A percentile compares a stretch with the other conserved stretches of the same genome.
Evolutionary conservation across 1,284 basidiomycete genomes (phyloP).

Genomic region (Ustilago nuda): DNA sequence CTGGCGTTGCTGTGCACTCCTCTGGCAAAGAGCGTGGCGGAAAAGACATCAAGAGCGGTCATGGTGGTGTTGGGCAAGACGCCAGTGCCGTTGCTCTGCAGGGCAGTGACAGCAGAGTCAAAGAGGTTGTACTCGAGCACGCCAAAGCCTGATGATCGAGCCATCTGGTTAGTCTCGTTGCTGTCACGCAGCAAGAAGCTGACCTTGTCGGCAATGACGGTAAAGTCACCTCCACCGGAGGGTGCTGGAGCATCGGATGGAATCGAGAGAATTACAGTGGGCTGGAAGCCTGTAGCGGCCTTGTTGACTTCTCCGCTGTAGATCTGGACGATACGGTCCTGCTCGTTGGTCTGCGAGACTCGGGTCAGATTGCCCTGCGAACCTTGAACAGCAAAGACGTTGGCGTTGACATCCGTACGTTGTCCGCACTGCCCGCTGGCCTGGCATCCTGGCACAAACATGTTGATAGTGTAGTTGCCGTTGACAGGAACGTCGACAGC

Average conservation of each 20-base stretch:
- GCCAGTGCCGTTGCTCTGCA: slow-evolving; percentile 45
- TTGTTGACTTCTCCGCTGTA: slow-evolving; percentile 84
- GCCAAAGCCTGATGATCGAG: slow-evolving; percentile 49
- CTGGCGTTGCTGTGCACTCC: slow-evolving; percentile 60
- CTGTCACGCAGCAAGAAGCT: slow-evolving; percentile 57
- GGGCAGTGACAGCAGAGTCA: slow-evolving; percentile 36
- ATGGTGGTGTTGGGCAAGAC: slow-evolving; percentile 72
- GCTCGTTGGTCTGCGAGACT: slow-evolving; percentile 79
- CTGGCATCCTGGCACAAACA: slow-evolving; percentile 87
- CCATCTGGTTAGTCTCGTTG: slow-evolving; percentile 52
- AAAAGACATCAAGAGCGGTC: slow-evolving; percentile 77
- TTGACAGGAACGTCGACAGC: slow-evolving; percentile 87
- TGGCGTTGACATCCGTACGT: slow-evolving; percentile 85
- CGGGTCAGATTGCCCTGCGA: slow-evolving; percentile 71
- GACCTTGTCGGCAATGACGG: slow-evolving; percentile 77
- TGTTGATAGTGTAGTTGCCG: slow-evolving; percentile 84
- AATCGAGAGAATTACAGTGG: slow-evolving; percentile 57
- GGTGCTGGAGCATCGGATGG: slow-evolving; percentile 72
- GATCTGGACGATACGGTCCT: slow-evolving; percentile 76
- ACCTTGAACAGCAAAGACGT: slow-evolving; percentile 76
- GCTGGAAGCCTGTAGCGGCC: slow-evolving; percentile 42
- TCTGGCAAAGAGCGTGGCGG: slow-evolving; percentile 73
- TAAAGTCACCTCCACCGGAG: slow-evolving; percentile 77
- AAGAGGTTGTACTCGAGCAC: slow-evolving; percentile 61
- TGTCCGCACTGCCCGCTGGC: slow-evolving; percentile 81